These are phyloP conservation scores for Coccinonectria pachysandricola DNA, from an alignment of 2,329 filamentous ascomycete species.

Conservation along the genomic window DNA sequence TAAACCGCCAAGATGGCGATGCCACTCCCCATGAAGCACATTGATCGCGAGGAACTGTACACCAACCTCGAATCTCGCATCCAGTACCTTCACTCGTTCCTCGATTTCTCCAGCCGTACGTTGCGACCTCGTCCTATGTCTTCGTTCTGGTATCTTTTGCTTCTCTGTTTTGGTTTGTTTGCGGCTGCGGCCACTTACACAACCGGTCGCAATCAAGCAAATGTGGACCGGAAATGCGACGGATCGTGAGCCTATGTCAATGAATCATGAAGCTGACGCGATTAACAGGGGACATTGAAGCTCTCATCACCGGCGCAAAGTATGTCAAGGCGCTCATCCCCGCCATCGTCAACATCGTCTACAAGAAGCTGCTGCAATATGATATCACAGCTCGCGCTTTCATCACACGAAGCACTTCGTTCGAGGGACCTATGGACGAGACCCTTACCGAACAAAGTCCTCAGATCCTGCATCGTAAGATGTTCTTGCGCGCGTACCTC, in stretches of 20 bases:
- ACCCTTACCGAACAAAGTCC: constrained; percentile 57
- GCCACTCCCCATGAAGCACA: constrained; percentile 39
- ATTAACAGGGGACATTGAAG: constrained; percentile 56
- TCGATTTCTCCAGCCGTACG: constrained; percentile 64
- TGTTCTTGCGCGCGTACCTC: constrained; percentile 67
- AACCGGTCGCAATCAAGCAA: no score
- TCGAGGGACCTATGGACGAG: constrained; percentile 56
- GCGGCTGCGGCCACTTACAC: no score
- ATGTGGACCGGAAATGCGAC: no score
- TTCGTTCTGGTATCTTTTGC: no score
- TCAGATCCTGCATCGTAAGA: constrained; percentile 67
- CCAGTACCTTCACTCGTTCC: constrained; percentile 63
- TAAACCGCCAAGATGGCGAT: constrained; percentile 19
- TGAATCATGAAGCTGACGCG: constrained; percentile 8
- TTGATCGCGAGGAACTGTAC: constrained; percentile 62
- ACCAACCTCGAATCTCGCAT: constrained; percentile 59
- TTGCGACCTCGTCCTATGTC: no score
- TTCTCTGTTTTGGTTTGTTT: no score
- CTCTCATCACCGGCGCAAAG: constrained; percentile 57
- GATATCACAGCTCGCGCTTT: constrained; percentile 77
- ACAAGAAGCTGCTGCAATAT: constrained; percentile 69
- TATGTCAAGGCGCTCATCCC: constrained; percentile 77
- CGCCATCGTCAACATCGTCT: constrained; percentile 74
- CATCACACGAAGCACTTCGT: constrained; percentile 50
- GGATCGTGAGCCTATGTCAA: no score